Conservation (phyloP, 2,329 filamentous ascomycete genomes). For the Fusarium ramigenum region DNA sequence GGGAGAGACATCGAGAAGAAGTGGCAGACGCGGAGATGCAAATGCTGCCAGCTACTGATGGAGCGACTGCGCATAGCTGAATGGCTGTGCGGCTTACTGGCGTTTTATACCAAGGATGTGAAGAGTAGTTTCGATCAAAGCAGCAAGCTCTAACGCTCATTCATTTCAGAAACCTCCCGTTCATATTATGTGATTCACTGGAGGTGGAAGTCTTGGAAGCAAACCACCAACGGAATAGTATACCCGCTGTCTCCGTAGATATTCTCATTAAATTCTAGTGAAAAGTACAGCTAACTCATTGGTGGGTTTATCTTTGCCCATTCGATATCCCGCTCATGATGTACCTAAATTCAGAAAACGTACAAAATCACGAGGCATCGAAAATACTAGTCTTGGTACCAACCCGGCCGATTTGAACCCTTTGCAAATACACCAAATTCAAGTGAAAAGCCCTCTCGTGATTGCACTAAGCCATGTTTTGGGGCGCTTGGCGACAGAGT, state of each 20-base stretch:
- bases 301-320: not conserved
- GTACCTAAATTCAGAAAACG: not conserved
- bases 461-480: not conserved
- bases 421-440: not conserved
- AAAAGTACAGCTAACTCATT: not conserved
- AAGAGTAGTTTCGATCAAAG: not conserved
- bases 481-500: not conserved
- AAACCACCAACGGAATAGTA: not conserved
- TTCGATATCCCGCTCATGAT: not conserved
- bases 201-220: not conserved
- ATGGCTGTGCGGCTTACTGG: not conserved
- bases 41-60: not conserved
- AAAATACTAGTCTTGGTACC: not conserved
- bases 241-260: not conserved
- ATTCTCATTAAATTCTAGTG: no score
- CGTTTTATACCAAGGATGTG: not conserved
- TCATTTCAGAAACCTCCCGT: not conserved
- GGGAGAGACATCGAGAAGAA: not conserved
- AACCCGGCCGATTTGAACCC: fast-evolving
- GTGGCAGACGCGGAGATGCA: not conserved
- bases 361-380: not conserved
- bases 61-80: not conserved
- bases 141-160: not conserved
- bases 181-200: not conserved
- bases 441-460: not conserved